A percentile compares a stretch with the other conserved stretches of the same genome.
Evolutionary conservation across 495 filamentous ascomycete genomes (phyloP).

Genomic region (Podospora fimiseda): DNA sequence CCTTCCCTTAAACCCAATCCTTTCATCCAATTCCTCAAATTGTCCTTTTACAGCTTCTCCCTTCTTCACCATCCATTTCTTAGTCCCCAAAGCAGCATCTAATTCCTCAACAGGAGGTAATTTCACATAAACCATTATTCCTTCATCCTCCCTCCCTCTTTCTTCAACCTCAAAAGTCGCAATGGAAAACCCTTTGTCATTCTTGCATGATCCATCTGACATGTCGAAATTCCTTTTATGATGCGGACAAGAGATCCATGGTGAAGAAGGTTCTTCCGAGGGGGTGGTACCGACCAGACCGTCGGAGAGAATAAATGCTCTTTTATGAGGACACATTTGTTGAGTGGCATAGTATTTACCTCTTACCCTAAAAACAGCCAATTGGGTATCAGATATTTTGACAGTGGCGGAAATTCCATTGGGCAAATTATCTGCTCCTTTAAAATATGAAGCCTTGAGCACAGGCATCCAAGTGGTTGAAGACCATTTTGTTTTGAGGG

Average conservation of each 20-base stretch:
- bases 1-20: constrained; percentile 38
- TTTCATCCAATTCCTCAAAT: constrained; percentile 66
- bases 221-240: constrained; percentile 93
- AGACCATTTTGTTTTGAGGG: constrained; percentile 60
- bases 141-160: constrained; percentile 67
- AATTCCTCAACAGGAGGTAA: constrained; percentile 81
- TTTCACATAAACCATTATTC: constrained; percentile 82
- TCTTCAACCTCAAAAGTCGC: constrained; percentile 82
- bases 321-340: constrained; percentile 98
- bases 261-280: constrained; percentile 34
- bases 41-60: constrained; percentile 55
- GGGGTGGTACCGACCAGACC: constrained; percentile 75
- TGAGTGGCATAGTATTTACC: constrained; percentile 85
- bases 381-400: constrained; percentile 86
- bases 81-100: constrained; percentile 73
- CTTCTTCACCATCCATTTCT: constrained; percentile 75
- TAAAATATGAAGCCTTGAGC: constrained; percentile 66
- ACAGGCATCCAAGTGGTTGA: constrained; percentile 78
- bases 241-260: constrained; percentile 84
- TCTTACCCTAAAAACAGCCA: constrained; percentile 82
- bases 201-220: constrained; percentile 65
- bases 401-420: constrained; percentile 65
- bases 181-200: constrained; percentile 71
- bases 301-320: constrained; percentile 83
- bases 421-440: constrained; percentile 53